phyloP scores from a whole-genome alignment of 1,139 yeast species.

The Meyerozyma guilliermondii region DNA sequence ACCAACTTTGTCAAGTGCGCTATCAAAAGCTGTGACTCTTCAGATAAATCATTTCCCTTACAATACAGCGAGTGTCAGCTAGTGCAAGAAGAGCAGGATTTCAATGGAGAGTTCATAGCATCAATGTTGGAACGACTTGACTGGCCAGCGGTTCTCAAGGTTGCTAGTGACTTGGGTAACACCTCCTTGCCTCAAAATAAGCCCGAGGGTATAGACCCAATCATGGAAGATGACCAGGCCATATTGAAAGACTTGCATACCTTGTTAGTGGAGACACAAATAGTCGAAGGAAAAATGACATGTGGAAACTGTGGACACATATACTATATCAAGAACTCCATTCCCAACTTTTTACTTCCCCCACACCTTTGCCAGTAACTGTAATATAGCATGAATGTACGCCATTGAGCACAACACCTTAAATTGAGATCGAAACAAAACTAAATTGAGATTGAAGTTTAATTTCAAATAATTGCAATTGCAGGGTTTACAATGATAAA shows the following conservation, averaged over 20 bases:
- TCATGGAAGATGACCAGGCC: slow-evolving; percentile 54
- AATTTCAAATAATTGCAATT: no score
- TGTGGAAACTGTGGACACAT: slow-evolving; percentile 85
- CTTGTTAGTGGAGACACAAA: slow-evolving; percentile 77
- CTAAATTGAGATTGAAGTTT: no score
- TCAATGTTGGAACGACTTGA: slow-evolving; percentile 80
- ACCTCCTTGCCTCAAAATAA: slow-evolving; percentile 55
- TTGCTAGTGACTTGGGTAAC: slow-evolving; percentile 75
- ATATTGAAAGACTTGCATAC: slow-evolving; percentile 72
- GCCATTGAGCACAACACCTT: no score
- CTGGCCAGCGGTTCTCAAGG: slow-evolving; percentile 78
- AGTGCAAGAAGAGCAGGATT: slow-evolving; percentile 75
- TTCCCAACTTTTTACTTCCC: slow-evolving; percentile 90
- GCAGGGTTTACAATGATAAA: no score
- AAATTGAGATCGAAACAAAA: no score
- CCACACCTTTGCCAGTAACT: slow-evolving; percentile 59
- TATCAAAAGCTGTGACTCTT: slow-evolving; percentile 70
- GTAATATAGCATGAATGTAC: neutral
- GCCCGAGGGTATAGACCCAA: slow-evolving; percentile 56
- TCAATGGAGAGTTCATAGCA: slow-evolving; percentile 72
- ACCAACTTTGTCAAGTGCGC: slow-evolving; percentile 96
- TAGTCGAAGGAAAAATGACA: slow-evolving; percentile 81
- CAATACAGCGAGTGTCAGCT: slow-evolving; percentile 67
- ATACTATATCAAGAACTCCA: slow-evolving; percentile 85
- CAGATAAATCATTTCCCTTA: slow-evolving; percentile 78